phyloP scores from a whole-genome alignment of 1,284 basidiomycete species.

The Naganishia albida region DNA sequence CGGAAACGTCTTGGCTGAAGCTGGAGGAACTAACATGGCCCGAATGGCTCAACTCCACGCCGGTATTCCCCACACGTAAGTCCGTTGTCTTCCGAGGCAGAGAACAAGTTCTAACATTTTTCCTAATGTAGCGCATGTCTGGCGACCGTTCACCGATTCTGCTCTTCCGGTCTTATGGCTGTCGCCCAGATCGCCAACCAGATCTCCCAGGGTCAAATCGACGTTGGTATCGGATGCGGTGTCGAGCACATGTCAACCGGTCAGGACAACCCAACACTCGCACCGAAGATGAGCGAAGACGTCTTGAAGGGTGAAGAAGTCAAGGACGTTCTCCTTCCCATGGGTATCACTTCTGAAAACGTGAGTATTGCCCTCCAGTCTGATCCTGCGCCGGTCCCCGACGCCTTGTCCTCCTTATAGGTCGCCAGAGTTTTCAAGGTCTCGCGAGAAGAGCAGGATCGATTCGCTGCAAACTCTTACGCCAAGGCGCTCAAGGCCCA shows the following conservation, averaged over 20 bases:
- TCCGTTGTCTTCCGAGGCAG: neutral
- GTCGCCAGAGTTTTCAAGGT: conserved; percentile 71
- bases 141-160: conserved; percentile 92
- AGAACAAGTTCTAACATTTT: conserved; percentile 19
- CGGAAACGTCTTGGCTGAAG: conserved; percentile 90
- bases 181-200: conserved; percentile 81
- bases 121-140: conserved; percentile 60
- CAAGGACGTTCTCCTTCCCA: conserved; percentile 84
- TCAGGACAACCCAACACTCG: conserved; percentile 34
- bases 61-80: conserved; percentile 77
- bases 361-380: conserved; percentile 53
- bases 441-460: conserved; percentile 74
- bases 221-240: conserved; percentile 79
- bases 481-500: conserved; percentile 79
- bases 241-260: conserved; percentile 84
- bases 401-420: neutral
- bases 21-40: conserved; percentile 84
- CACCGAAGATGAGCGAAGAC: conserved; percentile 66
- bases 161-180: conserved; percentile 86
- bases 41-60: conserved; percentile 92
- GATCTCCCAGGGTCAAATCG: conserved; percentile 76
- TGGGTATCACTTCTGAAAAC: conserved; percentile 94
- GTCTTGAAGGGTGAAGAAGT: conserved; percentile 73
- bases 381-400: neutral
- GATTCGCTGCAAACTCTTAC: conserved; percentile 77